Conservation (phyloP, 108 stramenopile genomes). For the Nitzschia putrida region DNA sequence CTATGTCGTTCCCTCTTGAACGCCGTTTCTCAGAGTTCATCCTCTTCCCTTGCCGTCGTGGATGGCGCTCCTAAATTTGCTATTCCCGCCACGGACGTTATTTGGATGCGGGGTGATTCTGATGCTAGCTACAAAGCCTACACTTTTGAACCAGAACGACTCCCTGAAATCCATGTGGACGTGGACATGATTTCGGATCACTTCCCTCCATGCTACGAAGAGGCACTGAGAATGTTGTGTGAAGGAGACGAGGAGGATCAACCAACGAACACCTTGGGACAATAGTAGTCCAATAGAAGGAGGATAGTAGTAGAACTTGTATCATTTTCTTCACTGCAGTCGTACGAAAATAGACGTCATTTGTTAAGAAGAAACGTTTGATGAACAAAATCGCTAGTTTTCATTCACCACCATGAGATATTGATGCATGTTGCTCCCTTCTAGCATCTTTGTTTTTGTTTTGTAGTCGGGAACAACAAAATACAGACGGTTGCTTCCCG, state of each 20-base stretch:
- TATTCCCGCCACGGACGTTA: slow-evolving; percentile 13
- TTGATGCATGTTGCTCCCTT: too few relatives aligned
- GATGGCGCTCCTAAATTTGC: background rate
- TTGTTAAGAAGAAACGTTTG: too few relatives aligned
- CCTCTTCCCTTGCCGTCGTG: background rate
- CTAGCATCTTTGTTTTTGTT: too few relatives aligned
- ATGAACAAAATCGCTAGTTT: too few relatives aligned
- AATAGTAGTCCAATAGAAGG: background rate
- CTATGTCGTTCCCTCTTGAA: too few relatives aligned
- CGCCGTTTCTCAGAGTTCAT: background rate
- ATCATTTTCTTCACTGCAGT: too few relatives aligned
- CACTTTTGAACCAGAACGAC: background rate
- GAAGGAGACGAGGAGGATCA: background rate
- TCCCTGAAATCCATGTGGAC: slow-evolving; percentile 1
- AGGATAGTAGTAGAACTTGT: too few relatives aligned
- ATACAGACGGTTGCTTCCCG: too few relatives aligned
- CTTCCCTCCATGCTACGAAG: slow-evolving; percentile 12
- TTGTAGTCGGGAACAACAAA: too few relatives aligned
- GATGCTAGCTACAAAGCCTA: background rate
- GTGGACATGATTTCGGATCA: slow-evolving; percentile 30
- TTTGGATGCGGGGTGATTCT: slow-evolving; percentile 11
- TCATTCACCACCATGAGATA: too few relatives aligned
- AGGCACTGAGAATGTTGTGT: background rate
- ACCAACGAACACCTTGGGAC: background rate
- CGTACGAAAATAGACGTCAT: too few relatives aligned